A percentile compares a stretch with the other conserved stretches of the same genome.
These are phyloP conservation scores for Senecio squalidus DNA, from an alignment of 140 eudicot species.

Conservation along the genomic window DNA sequence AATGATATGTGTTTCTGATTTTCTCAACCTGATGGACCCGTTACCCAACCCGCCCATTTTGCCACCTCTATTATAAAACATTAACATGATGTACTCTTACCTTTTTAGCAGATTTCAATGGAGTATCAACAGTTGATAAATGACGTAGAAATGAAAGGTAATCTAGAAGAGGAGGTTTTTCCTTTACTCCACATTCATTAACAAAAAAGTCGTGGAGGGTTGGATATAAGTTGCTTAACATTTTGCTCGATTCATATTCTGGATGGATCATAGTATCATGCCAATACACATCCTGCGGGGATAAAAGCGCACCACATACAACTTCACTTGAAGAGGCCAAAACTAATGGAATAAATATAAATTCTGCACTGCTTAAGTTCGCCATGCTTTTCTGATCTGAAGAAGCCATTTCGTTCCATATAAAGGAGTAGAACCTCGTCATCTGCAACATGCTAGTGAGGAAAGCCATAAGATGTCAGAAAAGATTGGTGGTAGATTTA, in stretches of 20 bases:
- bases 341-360: conserved; percentile 68
- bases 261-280: conserved; percentile 46
- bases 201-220: conserved; percentile 72
- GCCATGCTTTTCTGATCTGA: conserved; percentile 35
- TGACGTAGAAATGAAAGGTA: conserved; percentile 62
- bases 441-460: conserved; percentile 62
- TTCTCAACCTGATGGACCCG: not conserved
- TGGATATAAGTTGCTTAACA: conserved; percentile 58
- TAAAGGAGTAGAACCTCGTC: conserved; percentile 62
- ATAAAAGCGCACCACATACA: conserved; percentile 60
- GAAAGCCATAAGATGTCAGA: conserved; percentile 13
- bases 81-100: too few relatives aligned
- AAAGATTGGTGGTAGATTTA: not conserved
- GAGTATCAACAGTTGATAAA: conserved; percentile 53
- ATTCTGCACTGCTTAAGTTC: conserved; percentile 42
- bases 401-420: conserved; percentile 55
- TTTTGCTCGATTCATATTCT: conserved; percentile 28
- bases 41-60: too few relatives aligned
- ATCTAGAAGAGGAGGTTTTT: conserved; percentile 48
- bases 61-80: too few relatives aligned
- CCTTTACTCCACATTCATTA: conserved; percentile 70
- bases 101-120: conserved; percentile 54
- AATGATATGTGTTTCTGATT: not conserved
- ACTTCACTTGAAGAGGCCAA: conserved; percentile 32
- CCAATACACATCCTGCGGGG: conserved; percentile 86